Percentiles rank a stretch among this genome's conserved stretches.
Conservation (phyloP, 768 basidiomycete genomes). For the Lactarius quietus region DNA sequence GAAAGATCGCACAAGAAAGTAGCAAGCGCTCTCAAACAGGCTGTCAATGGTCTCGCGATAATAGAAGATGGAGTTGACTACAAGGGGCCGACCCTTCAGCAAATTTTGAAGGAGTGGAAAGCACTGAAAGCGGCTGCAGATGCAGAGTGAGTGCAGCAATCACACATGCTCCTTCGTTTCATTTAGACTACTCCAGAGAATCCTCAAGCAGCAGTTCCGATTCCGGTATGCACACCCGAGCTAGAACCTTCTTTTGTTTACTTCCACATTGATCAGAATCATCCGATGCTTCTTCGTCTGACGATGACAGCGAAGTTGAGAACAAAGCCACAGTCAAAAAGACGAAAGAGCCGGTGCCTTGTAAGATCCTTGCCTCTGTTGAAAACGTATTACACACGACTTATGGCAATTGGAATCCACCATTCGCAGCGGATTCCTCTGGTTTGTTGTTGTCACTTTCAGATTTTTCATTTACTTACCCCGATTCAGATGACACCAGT, state of each 20-base stretch:
- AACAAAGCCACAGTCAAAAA: background rate
- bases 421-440: conserved; percentile 11
- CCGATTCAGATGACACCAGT: conserved; percentile 6
- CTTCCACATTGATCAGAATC: conserved; percentile 18
- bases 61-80: conserved; percentile 51
- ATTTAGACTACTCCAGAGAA: conserved; percentile 8
- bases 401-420: background rate
- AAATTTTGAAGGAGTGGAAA: conserved; percentile 67
- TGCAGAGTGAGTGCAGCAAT: conserved; percentile 14
- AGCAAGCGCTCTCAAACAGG: conserved; percentile 70
- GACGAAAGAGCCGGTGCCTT: conserved; percentile 1
- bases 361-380: conserved; percentile 14
- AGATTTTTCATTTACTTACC: background rate
- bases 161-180: background rate
- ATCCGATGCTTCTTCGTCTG: conserved; percentile 28
- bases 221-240: conserved; percentile 10
- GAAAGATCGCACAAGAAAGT: conserved; percentile 65
- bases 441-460: background rate
- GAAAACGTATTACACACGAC: conserved; percentile 9
- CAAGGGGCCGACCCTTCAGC: conserved; percentile 55
- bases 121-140: conserved; percentile 17
- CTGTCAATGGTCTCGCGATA: conserved; percentile 57
- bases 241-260: conserved; percentile 11
- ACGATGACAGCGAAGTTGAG: conserved; percentile 10
- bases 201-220: conserved; percentile 27